Percentiles rank a stretch among this genome's conserved stretches.
Conservation (phyloP, 768 basidiomycete species). For the Hericium erinaceus region DNA sequence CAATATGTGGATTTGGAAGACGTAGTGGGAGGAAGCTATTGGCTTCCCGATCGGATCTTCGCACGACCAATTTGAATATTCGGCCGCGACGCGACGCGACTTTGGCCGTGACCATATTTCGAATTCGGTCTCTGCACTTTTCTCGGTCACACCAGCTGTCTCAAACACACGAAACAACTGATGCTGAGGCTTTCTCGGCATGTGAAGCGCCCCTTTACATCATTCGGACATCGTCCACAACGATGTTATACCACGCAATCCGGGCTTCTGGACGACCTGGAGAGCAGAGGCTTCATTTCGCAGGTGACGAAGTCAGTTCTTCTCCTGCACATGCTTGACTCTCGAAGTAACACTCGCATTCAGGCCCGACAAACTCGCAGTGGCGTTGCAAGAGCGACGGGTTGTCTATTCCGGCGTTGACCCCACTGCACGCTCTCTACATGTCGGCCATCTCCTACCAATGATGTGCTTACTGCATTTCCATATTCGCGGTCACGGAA, state of each 20-base stretch:
- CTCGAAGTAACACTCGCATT: background rate
- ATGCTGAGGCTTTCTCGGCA: background rate
- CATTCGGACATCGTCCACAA: background rate
- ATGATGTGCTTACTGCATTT: constrained; percentile 85
- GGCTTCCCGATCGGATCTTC: background rate
- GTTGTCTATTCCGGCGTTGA: constrained; percentile 86
- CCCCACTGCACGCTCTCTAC: constrained; percentile 82
- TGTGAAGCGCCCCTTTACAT: background rate
- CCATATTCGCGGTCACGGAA: constrained; percentile 70
- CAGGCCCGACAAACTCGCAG: constrained; percentile 10
- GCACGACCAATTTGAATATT: background rate
- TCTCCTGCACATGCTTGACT: background rate
- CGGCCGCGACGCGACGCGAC: background rate
- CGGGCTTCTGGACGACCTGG: constrained; percentile 5
- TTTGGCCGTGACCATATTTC: background rate
- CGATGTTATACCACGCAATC: background rate
- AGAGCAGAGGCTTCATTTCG: constrained; percentile 10
- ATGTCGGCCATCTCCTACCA: constrained; percentile 90
- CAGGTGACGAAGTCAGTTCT: constrained; percentile 12
- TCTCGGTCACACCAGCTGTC: background rate
- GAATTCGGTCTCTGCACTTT: background rate
- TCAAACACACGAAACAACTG: too few relatives aligned
- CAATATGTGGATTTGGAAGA: background rate
- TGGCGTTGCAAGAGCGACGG: constrained; percentile 20
- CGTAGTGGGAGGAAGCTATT: background rate